Base-by-base conservation (phyloP, 2,329 filamentous ascomycete genomes). In the Remersonia thermophila region DNA sequence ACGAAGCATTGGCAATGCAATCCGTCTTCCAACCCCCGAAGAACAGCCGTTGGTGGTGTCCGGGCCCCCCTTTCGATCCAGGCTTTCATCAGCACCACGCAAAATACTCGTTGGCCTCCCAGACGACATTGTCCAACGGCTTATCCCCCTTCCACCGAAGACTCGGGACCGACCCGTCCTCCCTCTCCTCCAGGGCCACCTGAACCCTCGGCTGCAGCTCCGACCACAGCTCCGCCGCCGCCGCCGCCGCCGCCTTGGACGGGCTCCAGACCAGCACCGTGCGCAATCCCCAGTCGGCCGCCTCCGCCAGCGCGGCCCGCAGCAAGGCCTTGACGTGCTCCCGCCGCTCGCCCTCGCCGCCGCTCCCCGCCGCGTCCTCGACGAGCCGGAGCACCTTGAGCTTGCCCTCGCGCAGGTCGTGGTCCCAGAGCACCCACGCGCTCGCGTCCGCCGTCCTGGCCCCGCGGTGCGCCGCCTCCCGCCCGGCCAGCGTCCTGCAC, bases 191-290 rank as follows among this genome's bases (percentile, higher is more conserved):
- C 13, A 53, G 49, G 1, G 49, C 32, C 4, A 53, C 37, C 30
- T 47, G 43, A 12, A 51, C 44, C 6, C 48, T 42, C 1, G 47
- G 46, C 7, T 51, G 59, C 56, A 54, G 67, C 57, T 14, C 68
- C 10, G 47, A 40, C 30, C 48, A 49, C n/a, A 59, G 40, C 25
- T 37, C 48, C 34, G 45, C 45, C 2, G 52, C 50, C 3, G 48
- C 53, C 5, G 26, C 34, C 7, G 44, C 41, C 3, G 53, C 37
- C 16, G 51, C 50, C 5, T 45, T 41, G 13, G 45, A 44, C 6
- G 58, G 58, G 11, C 52, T 51, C 58, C 58, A 60, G 3, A 58
- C 32, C n/a, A 59, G 42, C 29, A 61, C 52, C 42, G 59, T 54
- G 8, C 44, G 45, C 25, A 61, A 23, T 1, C 49, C 53, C 46